Percentiles rank a stretch among this genome's conserved stretches.
Conservation (phyloP, 768 basidiomycete species). For the Lenzites betulinus region DNA sequence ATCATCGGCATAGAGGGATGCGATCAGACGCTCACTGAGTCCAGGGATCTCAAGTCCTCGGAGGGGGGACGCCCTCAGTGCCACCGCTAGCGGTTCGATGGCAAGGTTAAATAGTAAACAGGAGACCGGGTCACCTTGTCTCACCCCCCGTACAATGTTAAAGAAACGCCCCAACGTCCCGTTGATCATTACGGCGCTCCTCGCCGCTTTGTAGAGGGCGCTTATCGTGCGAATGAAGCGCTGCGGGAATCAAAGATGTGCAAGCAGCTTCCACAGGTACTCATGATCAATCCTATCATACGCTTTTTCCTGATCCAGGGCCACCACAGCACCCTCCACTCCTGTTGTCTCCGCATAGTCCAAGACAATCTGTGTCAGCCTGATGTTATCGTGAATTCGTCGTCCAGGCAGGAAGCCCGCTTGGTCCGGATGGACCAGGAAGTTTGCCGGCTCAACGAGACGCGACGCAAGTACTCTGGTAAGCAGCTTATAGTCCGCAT, state of each 20-base stretch:
- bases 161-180: slow-evolving; percentile 31
- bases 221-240: slow-evolving; percentile 29
- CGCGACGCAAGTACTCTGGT: slow-evolving; percentile 27
- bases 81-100: slow-evolving; percentile 22
- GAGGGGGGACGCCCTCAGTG: slow-evolving; percentile 20
- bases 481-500: slow-evolving; percentile 37
- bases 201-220: slow-evolving; percentile 34
- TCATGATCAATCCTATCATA: no score
- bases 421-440: slow-evolving; percentile 38
- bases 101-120: slow-evolving; percentile 35
- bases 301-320: no score
- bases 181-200: slow-evolving; percentile 37
- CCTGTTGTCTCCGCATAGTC: slow-evolving; percentile 13
- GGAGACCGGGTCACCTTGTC: slow-evolving; percentile 38
- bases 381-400: slow-evolving; percentile 35
- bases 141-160: slow-evolving; percentile 33
- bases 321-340: slow-evolving; percentile 13
- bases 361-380: slow-evolving; percentile 25
- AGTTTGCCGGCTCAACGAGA: slow-evolving; percentile 11
- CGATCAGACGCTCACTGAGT: slow-evolving; percentile 5
- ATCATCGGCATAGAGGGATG: slow-evolving; percentile 33
- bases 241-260: slow-evolving; percentile 1
- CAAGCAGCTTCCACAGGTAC: slow-evolving; percentile 14
- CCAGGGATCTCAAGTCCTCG: slow-evolving; percentile 25
- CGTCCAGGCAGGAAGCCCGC: slow-evolving; percentile 41